Percentiles rank a stretch among this genome's conserved stretches.
phyloP scores from a whole-genome alignment of 139 green algal species.

The Coccomyxa sp. region DNA sequence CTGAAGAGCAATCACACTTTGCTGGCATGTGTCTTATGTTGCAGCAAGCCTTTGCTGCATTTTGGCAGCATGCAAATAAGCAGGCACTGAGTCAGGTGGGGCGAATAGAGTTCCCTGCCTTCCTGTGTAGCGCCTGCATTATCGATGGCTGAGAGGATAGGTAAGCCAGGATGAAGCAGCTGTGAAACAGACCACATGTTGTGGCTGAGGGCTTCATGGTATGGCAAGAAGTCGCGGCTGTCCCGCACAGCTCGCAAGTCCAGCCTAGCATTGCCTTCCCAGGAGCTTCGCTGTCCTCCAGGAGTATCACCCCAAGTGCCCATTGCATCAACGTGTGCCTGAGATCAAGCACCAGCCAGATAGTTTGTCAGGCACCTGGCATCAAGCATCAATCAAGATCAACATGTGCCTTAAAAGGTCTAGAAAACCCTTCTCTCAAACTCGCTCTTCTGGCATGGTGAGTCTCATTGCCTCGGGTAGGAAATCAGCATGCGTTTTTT shows the following conservation, averaged over 20 bases:
- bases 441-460: neutral
- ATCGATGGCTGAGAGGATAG: neutral
- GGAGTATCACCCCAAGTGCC: neutral
- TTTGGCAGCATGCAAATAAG: neutral
- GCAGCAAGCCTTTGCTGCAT: neutral
- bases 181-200: neutral
- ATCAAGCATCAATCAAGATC: too few relatives aligned
- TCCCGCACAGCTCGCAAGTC: neutral
- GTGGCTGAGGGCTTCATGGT: neutral
- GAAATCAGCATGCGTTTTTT: too few relatives aligned
- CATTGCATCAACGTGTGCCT: neutral
- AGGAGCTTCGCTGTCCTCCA: neutral
- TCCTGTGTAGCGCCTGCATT: neutral
- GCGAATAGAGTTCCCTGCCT: neutral
- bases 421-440: neutral
- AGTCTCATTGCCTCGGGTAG: neutral
- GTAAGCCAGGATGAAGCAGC: neutral
- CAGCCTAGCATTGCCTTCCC: neutral
- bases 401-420: neutral
- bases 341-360: too few relatives aligned
- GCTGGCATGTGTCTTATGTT: neutral
- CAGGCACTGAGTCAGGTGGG: neutral
- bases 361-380: too few relatives aligned
- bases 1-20: neutral
- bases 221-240: neutral